phyloP scores from a whole-genome alignment of 2,329 filamentous ascomycete genomes.

The Ophiostoma montium region DNA sequence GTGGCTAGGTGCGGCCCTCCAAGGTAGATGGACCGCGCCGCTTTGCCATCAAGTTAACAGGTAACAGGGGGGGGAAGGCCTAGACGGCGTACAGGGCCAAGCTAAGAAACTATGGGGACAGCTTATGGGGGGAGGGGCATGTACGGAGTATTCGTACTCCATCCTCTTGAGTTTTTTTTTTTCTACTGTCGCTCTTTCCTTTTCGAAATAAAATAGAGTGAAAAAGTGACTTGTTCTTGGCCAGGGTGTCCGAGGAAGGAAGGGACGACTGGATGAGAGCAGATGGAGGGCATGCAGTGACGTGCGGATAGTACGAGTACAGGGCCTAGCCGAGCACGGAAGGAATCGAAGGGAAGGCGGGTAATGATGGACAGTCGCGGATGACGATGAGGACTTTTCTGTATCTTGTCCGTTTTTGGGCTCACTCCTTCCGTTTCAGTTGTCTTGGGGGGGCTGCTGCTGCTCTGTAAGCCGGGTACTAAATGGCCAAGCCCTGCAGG shows the following conservation, averaged over 20 bases:
- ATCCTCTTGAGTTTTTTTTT: background rate
- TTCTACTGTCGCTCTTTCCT: background rate
- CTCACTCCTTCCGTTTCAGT: too few relatives aligned
- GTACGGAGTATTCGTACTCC: background rate
- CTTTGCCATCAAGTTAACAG: background rate
- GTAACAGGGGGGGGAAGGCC: background rate
- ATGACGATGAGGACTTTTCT: too few relatives aligned
- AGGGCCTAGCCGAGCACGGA: slow-evolving; percentile 12
- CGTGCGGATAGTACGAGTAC: background rate
- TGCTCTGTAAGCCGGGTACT: too few relatives aligned
- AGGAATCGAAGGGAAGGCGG: slow-evolving; percentile 9
- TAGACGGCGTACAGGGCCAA: background rate
- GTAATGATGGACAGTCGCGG: slow-evolving; percentile 9
- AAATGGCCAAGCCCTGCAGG: background rate
- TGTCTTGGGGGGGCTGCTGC: too few relatives aligned
- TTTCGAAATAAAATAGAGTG: too few relatives aligned
- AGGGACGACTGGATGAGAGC: background rate
- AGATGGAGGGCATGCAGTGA: background rate
- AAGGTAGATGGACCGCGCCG: slow-evolving; percentile 13
- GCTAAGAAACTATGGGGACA: background rate
- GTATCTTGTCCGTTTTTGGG: too few relatives aligned
- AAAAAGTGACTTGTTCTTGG: background rate
- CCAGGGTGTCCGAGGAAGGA: background rate
- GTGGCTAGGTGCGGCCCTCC: slow-evolving; percentile 9
- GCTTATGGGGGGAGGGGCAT: background rate